phyloP scores from a whole-genome alignment of 768 basidiomycete species.

The Hericium alpestre region DNA sequence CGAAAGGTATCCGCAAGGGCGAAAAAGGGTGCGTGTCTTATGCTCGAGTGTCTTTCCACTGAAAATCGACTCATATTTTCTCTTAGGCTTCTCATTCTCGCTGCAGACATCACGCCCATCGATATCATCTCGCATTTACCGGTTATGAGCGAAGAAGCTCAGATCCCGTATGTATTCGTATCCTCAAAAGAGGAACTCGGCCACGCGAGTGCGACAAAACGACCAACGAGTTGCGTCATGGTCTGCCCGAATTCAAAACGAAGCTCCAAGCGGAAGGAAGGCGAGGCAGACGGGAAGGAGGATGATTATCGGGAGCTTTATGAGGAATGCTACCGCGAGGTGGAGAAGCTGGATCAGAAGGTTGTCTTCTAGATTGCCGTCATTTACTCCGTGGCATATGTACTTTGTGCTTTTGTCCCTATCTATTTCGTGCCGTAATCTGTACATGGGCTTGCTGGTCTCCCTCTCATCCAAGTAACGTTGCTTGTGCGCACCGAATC shows the following conservation, averaged over 20 bases:
- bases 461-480: too few species aligned
- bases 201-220: conserved; percentile 90
- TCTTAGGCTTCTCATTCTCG: conserved; percentile 74
- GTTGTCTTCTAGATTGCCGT: conserved; percentile 30
- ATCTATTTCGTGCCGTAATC: too few species aligned
- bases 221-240: conserved; percentile 97
- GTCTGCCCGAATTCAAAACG: conserved; percentile 76
- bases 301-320: conserved; percentile 83
- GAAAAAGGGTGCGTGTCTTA: conserved; percentile 72
- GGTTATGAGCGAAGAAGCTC: conserved; percentile 85
- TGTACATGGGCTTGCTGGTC: too few species aligned
- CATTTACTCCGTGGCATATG: conserved; percentile 7
- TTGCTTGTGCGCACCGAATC: too few species aligned
- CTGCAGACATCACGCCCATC: conserved; percentile 94
- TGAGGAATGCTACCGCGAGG: conserved; percentile 78
- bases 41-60: not conserved
- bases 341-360: conserved; percentile 66
- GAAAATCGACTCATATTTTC: too few species aligned
- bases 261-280: conserved; percentile 50
- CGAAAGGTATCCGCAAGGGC: conserved; percentile 94
- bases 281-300: conserved; percentile 54
- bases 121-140: conserved; percentile 98
- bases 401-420: not conserved
- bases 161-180: conserved; percentile 84
- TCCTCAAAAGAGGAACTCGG: conserved; percentile 93